Base-by-base conservation (phyloP, 1,139 yeast species). In the Yamadazyma dendronema region DNA sequence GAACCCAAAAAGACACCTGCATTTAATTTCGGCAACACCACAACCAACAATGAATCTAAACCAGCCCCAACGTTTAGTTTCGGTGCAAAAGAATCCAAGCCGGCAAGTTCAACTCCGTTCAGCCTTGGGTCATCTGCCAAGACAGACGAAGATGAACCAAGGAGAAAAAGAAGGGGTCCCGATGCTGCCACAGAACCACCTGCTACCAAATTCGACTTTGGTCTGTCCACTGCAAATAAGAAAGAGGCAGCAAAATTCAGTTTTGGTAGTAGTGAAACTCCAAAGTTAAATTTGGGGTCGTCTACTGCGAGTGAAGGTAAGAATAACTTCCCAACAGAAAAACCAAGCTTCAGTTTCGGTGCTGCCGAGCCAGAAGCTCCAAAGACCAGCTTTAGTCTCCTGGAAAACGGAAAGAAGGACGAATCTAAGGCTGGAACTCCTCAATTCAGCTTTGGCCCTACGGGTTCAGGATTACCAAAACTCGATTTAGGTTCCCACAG, bases 91-190 rank as follows among this genome's bases (percentile, higher is more conserved):
- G 22, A 19, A 19, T 19, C 22, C 6, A 19, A 19, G 9, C 22
- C n/a, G n/a, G n/a, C 24, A 22, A 22, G 24, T 45, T 27, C 55
- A 47, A 26, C 56, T 47, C 47, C 62, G 47, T 34, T 64, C 59
- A 52, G 48, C 30, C 34, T 40, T 8, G 36, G 30, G 12, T 35
- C 58, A n/a, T 14, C 16, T 11, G 19, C 6, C 6, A 12, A 24
- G 5, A 24, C 27, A 12, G 11, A 7, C 5, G 27, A 24, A 8
- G 27, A 24, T 7, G 27, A 24, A 24, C 27, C 27, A 11, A 24
- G 11, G 11, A 9, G 27, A 24, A 24, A 24, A 24, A 24, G 27
- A 24, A 24, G 27, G 11, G 27, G 13, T 11, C 13, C n/a, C 13
- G 27, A 12, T 24, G 27, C n/a, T n/a, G n/a, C 27, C 8, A 24